Percentiles rank a stretch among this genome's conserved stretches.
Evolutionary conservation across 2,329 filamentous ascomycete genomes (phyloP).

Genomic region (Parascedosporium putredinis): DNA sequence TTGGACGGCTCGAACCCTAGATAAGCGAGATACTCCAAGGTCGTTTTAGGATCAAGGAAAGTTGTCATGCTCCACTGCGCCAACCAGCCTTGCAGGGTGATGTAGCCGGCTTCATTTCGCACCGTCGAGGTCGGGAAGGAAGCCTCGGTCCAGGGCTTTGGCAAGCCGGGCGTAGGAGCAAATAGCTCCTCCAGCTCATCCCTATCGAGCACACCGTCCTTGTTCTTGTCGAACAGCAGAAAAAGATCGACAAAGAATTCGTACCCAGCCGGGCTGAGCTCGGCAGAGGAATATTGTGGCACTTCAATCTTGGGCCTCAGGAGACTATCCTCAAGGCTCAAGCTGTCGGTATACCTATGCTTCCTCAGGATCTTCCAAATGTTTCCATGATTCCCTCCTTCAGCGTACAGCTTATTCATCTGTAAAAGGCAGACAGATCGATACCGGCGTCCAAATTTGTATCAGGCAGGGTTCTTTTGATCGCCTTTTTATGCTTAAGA

Average conservation of each 20-base stretch:
- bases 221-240: constrained; percentile 90
- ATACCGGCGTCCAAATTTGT: constrained; percentile 62
- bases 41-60: constrained; percentile 89
- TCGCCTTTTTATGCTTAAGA: constrained; percentile 86
- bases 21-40: constrained; percentile 90
- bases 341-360: constrained; percentile 91
- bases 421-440: constrained; percentile 76
- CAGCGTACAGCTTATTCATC: constrained; percentile 90
- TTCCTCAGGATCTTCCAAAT: constrained; percentile 95
- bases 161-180: constrained; percentile 83
- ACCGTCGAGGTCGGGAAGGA: constrained; percentile 91
- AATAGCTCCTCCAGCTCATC: constrained; percentile 78
- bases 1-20: constrained; percentile 82
- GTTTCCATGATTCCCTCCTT: constrained; percentile 95
- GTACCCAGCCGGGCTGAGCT: constrained; percentile 88
- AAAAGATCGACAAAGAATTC: constrained; percentile 97
- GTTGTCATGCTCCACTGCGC: constrained; percentile 99
- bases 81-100: constrained; percentile 94
- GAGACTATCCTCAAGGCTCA: constrained; percentile 84
- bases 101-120: constrained; percentile 86
- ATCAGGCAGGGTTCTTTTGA: constrained; percentile 57
- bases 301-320: constrained; percentile 91
- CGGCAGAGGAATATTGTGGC: constrained; percentile 81
- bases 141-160: constrained; percentile 75
- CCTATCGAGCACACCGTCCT: constrained; percentile 86